Conservation (phyloP, 2,329 filamentous ascomycete species). For the Xylaria sp. region DNA sequence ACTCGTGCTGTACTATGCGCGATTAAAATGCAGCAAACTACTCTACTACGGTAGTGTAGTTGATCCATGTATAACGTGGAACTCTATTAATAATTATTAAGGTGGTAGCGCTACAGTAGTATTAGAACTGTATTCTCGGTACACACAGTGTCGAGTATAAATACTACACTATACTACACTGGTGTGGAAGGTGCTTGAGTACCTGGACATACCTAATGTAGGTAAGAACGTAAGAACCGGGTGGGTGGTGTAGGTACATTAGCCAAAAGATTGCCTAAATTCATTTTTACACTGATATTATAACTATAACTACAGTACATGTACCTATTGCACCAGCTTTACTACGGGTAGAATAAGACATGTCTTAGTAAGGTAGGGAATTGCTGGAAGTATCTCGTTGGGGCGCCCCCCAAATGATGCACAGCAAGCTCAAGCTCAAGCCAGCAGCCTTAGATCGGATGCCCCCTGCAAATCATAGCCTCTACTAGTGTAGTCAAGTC, state of each 20-base stretch:
- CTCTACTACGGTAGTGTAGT: neutral
- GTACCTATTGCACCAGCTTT: neutral
- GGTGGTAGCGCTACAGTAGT: neutral
- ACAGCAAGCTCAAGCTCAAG: conserved; percentile 23
- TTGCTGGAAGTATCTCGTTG: neutral
- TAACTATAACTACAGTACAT: neutral
- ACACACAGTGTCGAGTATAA: neutral
- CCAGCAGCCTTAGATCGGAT: conserved; percentile 9
- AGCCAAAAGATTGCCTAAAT: conserved; percentile 8
- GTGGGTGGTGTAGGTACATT: neutral
- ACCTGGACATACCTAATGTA: neutral
- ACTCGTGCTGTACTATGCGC: conserved; percentile 33
- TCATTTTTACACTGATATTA: neutral
- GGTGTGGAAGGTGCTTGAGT: too few relatives aligned
- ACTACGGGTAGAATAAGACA: neutral
- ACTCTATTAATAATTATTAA: conserved; percentile 14
- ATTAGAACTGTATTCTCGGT: neutral
- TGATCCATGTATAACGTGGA: conserved; percentile 15
- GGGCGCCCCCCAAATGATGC: conserved; percentile 26
- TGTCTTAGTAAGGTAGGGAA: neutral
- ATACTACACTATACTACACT: too few relatives aligned
- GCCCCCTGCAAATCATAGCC: conserved; percentile 14
- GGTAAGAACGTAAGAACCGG: neutral
- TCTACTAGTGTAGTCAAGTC: neutral
- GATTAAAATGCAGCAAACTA: conserved; percentile 35